These are phyloP conservation scores for Fusarium mundagurra DNA, from an alignment of 2,329 filamentous ascomycete species.

Conservation along the genomic window DNA sequence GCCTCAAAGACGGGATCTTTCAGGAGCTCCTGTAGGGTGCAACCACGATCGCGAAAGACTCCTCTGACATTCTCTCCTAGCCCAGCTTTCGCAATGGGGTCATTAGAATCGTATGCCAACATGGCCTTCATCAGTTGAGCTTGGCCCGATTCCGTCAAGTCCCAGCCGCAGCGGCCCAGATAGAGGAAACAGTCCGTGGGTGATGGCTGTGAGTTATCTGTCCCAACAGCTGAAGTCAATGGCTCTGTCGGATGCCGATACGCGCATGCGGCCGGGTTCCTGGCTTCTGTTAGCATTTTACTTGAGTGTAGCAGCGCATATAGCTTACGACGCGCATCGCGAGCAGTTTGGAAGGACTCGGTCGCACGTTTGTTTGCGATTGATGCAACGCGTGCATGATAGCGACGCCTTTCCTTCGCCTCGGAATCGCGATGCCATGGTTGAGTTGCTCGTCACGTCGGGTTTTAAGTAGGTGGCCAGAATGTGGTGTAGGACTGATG, in stretches of 20 bases:
- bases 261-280: not conserved
- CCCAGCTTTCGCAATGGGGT: not conserved
- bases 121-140: not conserved
- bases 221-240: no score
- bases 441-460: not conserved
- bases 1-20: not conserved
- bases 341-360: not conserved
- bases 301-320: no score
- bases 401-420: not conserved
- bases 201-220: not conserved
- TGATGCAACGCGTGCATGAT: not conserved
- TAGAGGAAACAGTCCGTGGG: not conserved
- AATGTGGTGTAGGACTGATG: no score
- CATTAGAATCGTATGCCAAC: not conserved
- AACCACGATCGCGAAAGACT: not conserved
- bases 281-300: not conserved
- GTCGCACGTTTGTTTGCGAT: conserved; percentile 6
- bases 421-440: not conserved
- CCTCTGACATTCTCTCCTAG: fast-evolving
- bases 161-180: not conserved
- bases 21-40: not conserved
- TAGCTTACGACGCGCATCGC: not conserved
- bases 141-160: not conserved
- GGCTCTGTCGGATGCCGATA: not conserved
- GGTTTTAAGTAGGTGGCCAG: no score